phyloP scores from a whole-genome alignment of 2,329 filamentous ascomycete genomes.

The Orbilia ellipsospora region DNA sequence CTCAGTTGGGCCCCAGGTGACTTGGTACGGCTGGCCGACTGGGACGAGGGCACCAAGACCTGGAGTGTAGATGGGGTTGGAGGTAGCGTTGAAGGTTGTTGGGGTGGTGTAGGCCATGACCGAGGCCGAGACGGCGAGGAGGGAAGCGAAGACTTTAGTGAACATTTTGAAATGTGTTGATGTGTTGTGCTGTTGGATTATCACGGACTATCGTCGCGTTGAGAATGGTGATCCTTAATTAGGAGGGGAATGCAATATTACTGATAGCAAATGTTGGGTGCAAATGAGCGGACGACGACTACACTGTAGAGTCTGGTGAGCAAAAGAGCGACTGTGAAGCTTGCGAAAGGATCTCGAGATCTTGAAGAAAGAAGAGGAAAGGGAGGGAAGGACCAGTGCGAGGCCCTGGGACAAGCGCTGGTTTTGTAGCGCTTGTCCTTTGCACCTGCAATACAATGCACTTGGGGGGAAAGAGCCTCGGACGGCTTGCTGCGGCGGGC shows the following conservation, averaged over 20 bases:
- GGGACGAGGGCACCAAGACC: slow-evolving; percentile 68
- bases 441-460: neutral
- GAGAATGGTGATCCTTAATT: neutral
- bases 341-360: slow-evolving; percentile 1
- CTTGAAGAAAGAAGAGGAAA: slow-evolving; percentile 19
- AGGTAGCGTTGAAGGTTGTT: slow-evolving; percentile 60
- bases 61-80: slow-evolving; percentile 69
- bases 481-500: slow-evolving; percentile 2
- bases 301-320: slow-evolving; percentile 52
- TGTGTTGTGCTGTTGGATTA: slow-evolving; percentile 46
- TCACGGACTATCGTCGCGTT: slow-evolving; percentile 17
- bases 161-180: slow-evolving; percentile 58
- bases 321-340: slow-evolving; percentile 38
- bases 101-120: slow-evolving; percentile 59
- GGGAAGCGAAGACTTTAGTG: slow-evolving; percentile 53
- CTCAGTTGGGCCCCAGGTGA: slow-evolving; percentile 69
- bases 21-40: slow-evolving; percentile 69
- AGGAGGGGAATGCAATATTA: no score
- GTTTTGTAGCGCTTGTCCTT: slow-evolving; percentile 39
- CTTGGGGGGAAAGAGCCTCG: neutral
- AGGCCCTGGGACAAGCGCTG: slow-evolving; percentile 34
- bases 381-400: slow-evolving; percentile 19
- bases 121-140: slow-evolving; percentile 58
- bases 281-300: slow-evolving; percentile 54
- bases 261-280: slow-evolving; percentile 2